Evolutionary conservation across 225 moss, liverwort and hornwort genomes (phyloP).

Genomic region (Pseudisothecium myosuroides): DNA sequence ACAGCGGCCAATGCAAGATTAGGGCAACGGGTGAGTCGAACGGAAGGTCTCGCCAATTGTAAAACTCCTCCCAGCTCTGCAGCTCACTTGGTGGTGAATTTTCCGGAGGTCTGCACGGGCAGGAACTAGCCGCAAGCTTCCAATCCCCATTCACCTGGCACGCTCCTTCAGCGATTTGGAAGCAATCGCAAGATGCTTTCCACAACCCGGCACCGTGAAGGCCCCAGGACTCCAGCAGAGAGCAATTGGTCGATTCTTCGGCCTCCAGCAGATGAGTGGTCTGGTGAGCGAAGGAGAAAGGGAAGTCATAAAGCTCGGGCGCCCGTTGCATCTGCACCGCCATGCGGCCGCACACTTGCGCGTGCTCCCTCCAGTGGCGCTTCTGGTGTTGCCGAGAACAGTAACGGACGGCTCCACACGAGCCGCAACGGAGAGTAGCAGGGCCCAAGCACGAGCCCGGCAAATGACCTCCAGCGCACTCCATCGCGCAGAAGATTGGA

Average conservation of each 20-base stretch:
- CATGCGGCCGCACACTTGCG: constrained; percentile 54
- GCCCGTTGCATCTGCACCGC: constrained; percentile 73
- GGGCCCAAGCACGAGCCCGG: constrained; percentile 49
- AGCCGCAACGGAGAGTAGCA: constrained; percentile 54
- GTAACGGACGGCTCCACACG: constrained; percentile 72
- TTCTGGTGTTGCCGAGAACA: constrained; percentile 78
- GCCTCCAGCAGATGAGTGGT: constrained; percentile 29
- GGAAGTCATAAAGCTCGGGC: constrained; percentile 52
- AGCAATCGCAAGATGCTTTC: constrained; percentile 61
- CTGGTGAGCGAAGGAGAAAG: constrained; percentile 51
- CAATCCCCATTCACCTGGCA: constrained; percentile 19
- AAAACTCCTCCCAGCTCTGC: constrained; percentile 53
- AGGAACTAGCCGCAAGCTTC: constrained; percentile 43
- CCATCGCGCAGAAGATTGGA: not conserved
- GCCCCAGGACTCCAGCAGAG: constrained; percentile 37
- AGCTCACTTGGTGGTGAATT: not conserved
- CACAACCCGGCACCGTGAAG: constrained; percentile 62
- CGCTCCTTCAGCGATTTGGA: not conserved
- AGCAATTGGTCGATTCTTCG: constrained; percentile 30
- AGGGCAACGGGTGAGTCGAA: constrained; percentile 78
- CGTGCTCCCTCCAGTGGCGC: constrained; percentile 75
- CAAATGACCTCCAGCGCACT: constrained; percentile 38
- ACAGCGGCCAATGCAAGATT: constrained; percentile 78
- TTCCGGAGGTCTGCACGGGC: constrained; percentile 60
- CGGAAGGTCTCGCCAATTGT: constrained; percentile 57